Evolutionary conservation across 257 asterid genomes (phyloP).

Genomic region (Solanum medicagineum): DNA sequence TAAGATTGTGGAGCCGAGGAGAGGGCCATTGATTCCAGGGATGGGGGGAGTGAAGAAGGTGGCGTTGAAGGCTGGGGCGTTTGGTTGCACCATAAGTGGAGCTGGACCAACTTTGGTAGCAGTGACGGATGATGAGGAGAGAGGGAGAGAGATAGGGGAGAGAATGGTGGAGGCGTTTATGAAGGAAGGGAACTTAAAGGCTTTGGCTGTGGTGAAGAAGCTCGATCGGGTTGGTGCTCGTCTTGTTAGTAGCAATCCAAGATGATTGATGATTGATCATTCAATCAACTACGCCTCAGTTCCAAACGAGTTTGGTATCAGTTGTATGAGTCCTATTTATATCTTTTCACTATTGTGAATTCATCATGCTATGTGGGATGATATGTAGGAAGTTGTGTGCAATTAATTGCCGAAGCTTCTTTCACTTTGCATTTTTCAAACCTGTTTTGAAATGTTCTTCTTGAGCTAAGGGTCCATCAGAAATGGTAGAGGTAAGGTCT

Average conservation of each 20-base stretch:
- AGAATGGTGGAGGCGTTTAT: constrained; percentile 81
- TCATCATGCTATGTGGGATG: not conserved
- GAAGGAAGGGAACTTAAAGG: constrained; percentile 61
- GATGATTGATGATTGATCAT: constrained; percentile 12
- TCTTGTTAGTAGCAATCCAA: constrained; percentile 41
- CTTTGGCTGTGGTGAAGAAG: constrained; percentile 55
- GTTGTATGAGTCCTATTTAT: not conserved
- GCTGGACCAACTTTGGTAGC: constrained; percentile 92
- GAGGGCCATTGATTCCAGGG: constrained; percentile 84
- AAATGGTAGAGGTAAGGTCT: not conserved
- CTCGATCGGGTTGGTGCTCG: constrained; percentile 90
- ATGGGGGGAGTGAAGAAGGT: constrained; percentile 90
- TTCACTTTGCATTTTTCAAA: not conserved
- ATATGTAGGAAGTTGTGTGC: not conserved
- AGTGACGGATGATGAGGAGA: constrained; percentile 51
- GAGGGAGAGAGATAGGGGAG: constrained; percentile 62
- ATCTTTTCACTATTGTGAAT: not conserved
- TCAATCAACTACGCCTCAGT: not conserved
- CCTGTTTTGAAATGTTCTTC: not conserved
- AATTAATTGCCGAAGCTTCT: not conserved
- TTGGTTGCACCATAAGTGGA: constrained; percentile 88
- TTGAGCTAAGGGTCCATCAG: not conserved
- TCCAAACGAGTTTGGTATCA: not conserved
- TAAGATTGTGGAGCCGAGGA: constrained; percentile 77
- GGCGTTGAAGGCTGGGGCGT: constrained; percentile 60